Evolutionary conservation across 2,329 filamentous ascomycete species (phyloP), one percentile per base, ranked within the genome.

Genomic region (Monosporascus sp.): DNA sequence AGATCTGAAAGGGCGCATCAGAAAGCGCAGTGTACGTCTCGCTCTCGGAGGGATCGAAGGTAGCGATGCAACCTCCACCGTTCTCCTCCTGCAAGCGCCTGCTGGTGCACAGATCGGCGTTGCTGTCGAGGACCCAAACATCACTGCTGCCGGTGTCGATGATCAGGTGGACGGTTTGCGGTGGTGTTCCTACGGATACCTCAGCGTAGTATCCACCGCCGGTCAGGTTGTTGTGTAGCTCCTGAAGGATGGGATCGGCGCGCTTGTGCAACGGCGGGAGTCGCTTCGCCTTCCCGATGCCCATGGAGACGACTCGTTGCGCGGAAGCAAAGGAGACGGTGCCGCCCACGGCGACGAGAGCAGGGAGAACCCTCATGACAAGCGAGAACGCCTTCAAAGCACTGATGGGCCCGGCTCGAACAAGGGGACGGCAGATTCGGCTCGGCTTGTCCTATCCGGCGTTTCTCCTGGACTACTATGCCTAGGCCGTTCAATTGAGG

Each of bases 81-180:
- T 71, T 70, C 3, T 58, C 26, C 2, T 38, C 24, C 58, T 78
- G 75, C 46, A 74, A 54, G 3, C 35, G 20, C 1, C 11, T 17
- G 46, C 69, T 73, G 15, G 60, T 66, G 62, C 76, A 79, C 28
- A 77, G 69, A 59, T 71, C 64, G 17, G 72, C 70, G 26, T 62
- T 48, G 57, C 61, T 51, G 53, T 67, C 60, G 56, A 79, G 70
- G 43, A 85, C 71, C 82, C 83, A 86, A 4, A 82, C 77, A 63
- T 86, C 84, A 58, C 79, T 83, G 65, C 80, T 84, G 28, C 83
- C 84, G 2, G 83, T 86, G 66, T 86, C 83, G 57, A 86, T 74
- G 51, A 81, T 72, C 60, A 86, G 72, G 51, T 68, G 73, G 49
- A 85, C 66, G 3, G 68, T 65, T 66, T 86, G 83, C 0, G 73